Conservation (phyloP, 768 basidiomycete genomes). For the Baorangia bicolor region DNA sequence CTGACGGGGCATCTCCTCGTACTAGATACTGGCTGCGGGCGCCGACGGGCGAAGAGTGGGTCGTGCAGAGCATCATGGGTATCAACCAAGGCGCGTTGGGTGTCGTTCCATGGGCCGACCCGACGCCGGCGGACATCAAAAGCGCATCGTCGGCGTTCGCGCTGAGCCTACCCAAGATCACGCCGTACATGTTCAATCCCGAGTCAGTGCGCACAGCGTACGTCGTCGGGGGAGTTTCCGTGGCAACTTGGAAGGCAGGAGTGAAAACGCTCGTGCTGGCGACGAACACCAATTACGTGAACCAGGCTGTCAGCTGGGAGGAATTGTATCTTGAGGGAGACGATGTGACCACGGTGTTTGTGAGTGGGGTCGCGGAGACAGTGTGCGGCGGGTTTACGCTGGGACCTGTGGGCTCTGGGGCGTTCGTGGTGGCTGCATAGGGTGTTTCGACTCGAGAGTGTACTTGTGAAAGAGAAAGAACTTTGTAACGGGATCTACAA, state of each 20-base stretch:
- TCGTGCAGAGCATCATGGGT: constrained; percentile 61
- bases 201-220: constrained; percentile 39
- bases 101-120: constrained; percentile 50
- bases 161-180: constrained; percentile 43
- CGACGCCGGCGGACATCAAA: constrained; percentile 53
- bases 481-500: not conserved
- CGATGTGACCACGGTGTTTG: constrained; percentile 4
- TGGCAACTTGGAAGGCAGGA: constrained; percentile 50
- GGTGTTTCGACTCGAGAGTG: no score
- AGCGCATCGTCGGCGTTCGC: constrained; percentile 50
- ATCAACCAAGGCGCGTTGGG: constrained; percentile 72
- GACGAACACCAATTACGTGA: constrained; percentile 48
- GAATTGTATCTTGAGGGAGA: constrained; percentile 25
- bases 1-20: not conserved
- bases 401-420: constrained; percentile 26
- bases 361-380: constrained; percentile 14
- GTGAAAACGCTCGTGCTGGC: constrained; percentile 46
- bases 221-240: constrained; percentile 42
- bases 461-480: not conserved
- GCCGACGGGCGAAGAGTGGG: constrained; percentile 70
- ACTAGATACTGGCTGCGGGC: constrained; percentile 57
- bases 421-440: constrained; percentile 13
- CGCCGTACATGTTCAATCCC: constrained; percentile 46
- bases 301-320: constrained; percentile 32
- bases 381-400: constrained; percentile 13